A percentile compares a stretch with the other conserved stretches of the same genome.
These are phyloP conservation scores for Pleurotus tuber-regium DNA, from an alignment of 768 basidiomycete genomes.

Conservation along the genomic window DNA sequence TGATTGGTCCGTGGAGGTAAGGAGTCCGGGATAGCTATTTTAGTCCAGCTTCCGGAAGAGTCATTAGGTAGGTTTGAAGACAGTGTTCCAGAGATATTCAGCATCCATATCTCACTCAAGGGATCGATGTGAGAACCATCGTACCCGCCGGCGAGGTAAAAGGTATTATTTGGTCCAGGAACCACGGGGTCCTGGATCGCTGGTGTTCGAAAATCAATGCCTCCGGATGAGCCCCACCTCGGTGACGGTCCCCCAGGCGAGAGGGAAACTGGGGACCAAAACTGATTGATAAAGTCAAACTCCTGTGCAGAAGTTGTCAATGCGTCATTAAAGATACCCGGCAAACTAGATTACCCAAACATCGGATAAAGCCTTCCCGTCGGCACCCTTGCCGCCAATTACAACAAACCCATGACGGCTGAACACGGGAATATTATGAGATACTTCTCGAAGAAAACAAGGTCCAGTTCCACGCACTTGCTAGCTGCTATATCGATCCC, in stretches of 20 bases:
- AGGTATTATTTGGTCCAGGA: conserved; percentile 64
- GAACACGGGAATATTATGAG: conserved; percentile 17
- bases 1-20: conserved; percentile 43
- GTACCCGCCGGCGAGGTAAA: conserved; percentile 73
- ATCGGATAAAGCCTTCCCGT: conserved; percentile 57
- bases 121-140: conserved; percentile 42
- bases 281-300: conserved; percentile 72
- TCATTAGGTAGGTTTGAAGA: conserved; percentile 61
- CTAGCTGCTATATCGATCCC: conserved; percentile 77
- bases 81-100: conserved; percentile 67
- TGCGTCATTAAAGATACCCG: background rate
- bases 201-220: conserved; percentile 57
- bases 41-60: conserved; percentile 60
- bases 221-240: conserved; percentile 73
- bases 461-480: conserved; percentile 53
- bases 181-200: conserved; percentile 40
- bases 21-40: conserved; percentile 32
- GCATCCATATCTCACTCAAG: conserved; percentile 69
- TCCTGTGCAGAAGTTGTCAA: conserved; percentile 45
- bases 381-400: conserved; percentile 64
- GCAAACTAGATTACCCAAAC: conserved; percentile 62
- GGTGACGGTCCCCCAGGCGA: conserved; percentile 54
- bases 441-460: conserved; percentile 3
- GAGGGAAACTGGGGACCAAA: conserved; percentile 65
- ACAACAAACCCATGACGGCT: conserved; percentile 77